Base-by-base conservation (phyloP, 129 eudicot species). In the Flaveria robusta region DNA sequence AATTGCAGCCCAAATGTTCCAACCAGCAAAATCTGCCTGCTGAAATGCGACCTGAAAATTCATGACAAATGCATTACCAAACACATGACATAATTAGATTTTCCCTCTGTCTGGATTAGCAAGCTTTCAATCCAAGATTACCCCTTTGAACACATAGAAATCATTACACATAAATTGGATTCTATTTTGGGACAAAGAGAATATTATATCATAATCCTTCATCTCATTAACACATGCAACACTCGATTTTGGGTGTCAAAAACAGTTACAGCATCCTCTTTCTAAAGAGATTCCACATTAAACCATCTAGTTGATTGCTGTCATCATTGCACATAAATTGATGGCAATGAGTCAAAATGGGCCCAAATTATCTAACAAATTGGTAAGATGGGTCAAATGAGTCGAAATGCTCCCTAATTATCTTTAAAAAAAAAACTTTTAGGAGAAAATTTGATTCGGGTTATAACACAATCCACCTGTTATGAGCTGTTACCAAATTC, bases 1-100 rank as follows among this genome's bases (percentile, higher is more conserved):
- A 37, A 95, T 95, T 75, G 97, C 97, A 66, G 99, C 99, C 99
- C 99, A 95, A 3, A 95, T 68, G 83, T 95, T 95, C 99, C 99
- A 95, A 74, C 99, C 99, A 45, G 96, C 87, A 85, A 91, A 95
- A 86, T 95, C 99, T 37, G 99, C 97, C 77, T 95, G 90, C 79
- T 95, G 99, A 70, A 95, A 91, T 51, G 99, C 99, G 67, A 95
- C 99, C 99, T 95, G 88, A 41, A 65, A 76, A 74, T 3, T 12
- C 29, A 67, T 39, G 20, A n/a, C 56, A n/a, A 16, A 27, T 54
- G 41, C 27, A 31, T 46, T 67, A 54, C 56, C 56, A 68, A 34
- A 27, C 1, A 22, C 67, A 34, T 50, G 71, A 60, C n/a, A 71
- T 70, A 65, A 39, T 4, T 9, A 24, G 12, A 67, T 74, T 7